Base-by-base conservation (phyloP, 805 yeast genomes). In the Ascoidea rubescens region DNA sequence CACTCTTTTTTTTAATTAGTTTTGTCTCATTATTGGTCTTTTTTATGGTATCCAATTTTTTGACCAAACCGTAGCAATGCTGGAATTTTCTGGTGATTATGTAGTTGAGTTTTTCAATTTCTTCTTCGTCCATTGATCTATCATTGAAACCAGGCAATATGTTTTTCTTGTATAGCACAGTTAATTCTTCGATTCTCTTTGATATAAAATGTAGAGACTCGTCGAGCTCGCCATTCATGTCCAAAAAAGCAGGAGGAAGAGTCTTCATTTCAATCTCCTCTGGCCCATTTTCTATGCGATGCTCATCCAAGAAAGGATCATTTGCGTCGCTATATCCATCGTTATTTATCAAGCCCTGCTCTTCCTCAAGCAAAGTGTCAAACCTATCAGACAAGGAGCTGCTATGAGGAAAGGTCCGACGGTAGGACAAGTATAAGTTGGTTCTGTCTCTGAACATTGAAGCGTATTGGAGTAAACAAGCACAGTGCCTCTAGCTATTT, bases 401-500 rank as follows among this genome's bases (percentile, higher is more conserved):
- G 55, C 75, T 78, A 58, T 89, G 89, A 0, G 96, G 95, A 53
- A 82, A 84, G 8, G 98, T 89, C 54, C 93, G 79, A 56, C 99
- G 79, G 63, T 86, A 91, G 48, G 97, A 88, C 28, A 89, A 71
- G 66, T 75, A 91, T 57, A 91, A 74, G 62, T 90, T 91, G n/a
- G 99, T 93, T 64, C 97, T 74, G 68, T 93, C 98, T 64, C 98
- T 75, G 62, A 85, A 87, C 96, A 91, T 88, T 37, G 28, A 2
- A 21, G 28, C 3, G 28, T 21, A 21, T 21, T 21, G 28, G 3
- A 3, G 28, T 21, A 21, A 21, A 21, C 28, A 21, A 21, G 28
- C 28, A 21, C 28, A 21, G 28, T 21, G 28, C 3, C 28, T 3
- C 28, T 21, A 21, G 28, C 28, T 21, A 21, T 21, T 21, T 21